These are phyloP conservation scores for Eucalyptus sp. DNA, from an alignment of 345 rosid species.

Conservation along the genomic window DNA sequence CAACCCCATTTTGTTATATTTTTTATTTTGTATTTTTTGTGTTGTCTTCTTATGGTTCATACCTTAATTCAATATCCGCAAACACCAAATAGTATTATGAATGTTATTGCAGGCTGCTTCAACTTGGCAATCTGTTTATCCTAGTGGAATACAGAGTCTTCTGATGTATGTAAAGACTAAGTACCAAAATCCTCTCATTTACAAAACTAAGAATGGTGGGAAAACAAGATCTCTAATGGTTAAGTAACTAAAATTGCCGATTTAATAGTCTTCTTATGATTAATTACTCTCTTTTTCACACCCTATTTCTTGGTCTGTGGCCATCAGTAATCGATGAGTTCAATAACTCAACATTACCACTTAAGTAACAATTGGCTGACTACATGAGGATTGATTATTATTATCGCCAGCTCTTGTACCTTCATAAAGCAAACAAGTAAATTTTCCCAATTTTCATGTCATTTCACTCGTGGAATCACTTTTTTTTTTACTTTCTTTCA, in stretches of 20 bases:
- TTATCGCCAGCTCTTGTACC: conserved; percentile 9
- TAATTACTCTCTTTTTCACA: background rate
- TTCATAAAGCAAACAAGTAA: conserved; percentile 6
- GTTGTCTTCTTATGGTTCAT: background rate
- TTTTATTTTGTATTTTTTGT: background rate
- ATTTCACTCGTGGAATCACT: too few species aligned
- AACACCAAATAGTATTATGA: background rate
- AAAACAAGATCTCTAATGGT: too few species aligned
- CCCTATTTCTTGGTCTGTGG: background rate
- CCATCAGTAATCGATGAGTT: conserved; percentile 20
- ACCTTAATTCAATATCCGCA: background rate
- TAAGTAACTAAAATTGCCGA: background rate
- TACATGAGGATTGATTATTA: conserved; percentile 18
- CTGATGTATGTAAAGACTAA: background rate
- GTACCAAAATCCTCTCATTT: background rate
- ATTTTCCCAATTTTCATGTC: too few species aligned
- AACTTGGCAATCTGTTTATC: conserved; percentile 1
- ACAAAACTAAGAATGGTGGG: conserved; percentile 2
- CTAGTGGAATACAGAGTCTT: background rate
- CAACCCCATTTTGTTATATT: background rate
- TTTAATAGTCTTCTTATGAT: background rate
- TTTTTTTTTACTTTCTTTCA: too few species aligned
- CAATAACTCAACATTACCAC: conserved; percentile 15
- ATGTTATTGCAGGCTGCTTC: conserved; percentile 11
- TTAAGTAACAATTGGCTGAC: conserved; percentile 13